Evolutionary conservation across 2,329 filamentous ascomycete genomes (phyloP), one percentile per base, ranked within the genome.

Genomic region (Chrysoporthe austroafricana): DNA sequence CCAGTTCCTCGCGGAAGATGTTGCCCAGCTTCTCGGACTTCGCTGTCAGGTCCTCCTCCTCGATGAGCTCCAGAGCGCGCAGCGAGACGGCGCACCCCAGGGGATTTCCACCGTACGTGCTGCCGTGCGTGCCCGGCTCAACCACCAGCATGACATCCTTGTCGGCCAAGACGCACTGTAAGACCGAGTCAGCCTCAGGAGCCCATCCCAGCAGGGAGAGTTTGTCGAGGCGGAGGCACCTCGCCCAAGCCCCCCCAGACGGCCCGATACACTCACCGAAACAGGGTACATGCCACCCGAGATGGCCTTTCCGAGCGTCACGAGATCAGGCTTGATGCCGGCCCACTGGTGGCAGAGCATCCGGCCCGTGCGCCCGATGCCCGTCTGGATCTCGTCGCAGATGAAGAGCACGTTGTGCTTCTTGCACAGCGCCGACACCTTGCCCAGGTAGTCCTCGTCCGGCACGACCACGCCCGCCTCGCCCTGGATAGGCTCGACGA

Each of bases 251-350:
- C 11, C 32, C 13, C 16, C 6, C 3, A 62, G 14, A 8, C 56
- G 16, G 18, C 16, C 21, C 11, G n/a, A 2, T 9, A 26, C 3
- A 58, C 63, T 65, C 16, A 65, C 63, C 46, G 68, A 70, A 42
- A 99, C 96, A n/a, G 96, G 96, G 82, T 99, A 99, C 91, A 98
- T 96, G 79, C 96, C 96, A 71, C 96, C 96, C 44, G 94, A 97
- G 78, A 99, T 97, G 73, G 96, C 96, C 84, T 99, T 99, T 76
- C 96, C 96, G 44, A 99, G 89, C 60, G 97, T 90, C 34, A 99
- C 91, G 76, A 99, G 86, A 78, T 99, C 96, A 50, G 95, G 96
- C 84, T 95, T 96, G 84, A 99, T 94, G 73, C 90, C 92, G 66
- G 92, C 90, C 94, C 96, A 98, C 81, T 99, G 89, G 76, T 92